These are phyloP conservation scores for Murraya paniculata DNA, from an alignment of 345 rosid genomes.

Conservation along the genomic window DNA sequence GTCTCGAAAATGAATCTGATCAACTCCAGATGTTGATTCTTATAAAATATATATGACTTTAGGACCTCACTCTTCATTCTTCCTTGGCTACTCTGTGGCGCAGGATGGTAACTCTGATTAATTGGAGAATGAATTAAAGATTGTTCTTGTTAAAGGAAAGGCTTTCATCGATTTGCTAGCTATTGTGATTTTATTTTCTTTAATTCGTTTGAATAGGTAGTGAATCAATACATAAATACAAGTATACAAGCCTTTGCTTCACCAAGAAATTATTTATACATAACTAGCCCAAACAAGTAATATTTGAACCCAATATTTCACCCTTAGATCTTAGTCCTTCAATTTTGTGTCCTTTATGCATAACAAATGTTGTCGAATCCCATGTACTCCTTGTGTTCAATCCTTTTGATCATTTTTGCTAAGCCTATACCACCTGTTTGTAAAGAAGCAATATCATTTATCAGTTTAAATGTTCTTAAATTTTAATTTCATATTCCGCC, in stretches of 20 bases:
- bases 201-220: neutral
- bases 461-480: neutral
- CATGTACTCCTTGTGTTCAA: conserved; percentile 35
- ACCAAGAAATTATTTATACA: neutral
- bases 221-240: neutral
- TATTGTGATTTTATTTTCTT: neutral
- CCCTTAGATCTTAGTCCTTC: neutral
- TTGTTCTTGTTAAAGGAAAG: too few species aligned
- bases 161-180: too few species aligned
- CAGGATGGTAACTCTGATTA: too few species aligned
- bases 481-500: neutral
- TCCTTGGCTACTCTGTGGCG: too few species aligned
- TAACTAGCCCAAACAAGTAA: neutral
- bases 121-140: too few species aligned
- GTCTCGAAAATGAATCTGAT: too few species aligned
- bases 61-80: too few species aligned
- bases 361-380: conserved; percentile 40
- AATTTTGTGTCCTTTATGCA: too few species aligned
- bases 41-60: too few species aligned
- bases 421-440: conserved; percentile 40
- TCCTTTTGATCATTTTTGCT: conserved; percentile 24
- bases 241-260: neutral
- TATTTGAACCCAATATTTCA: neutral
- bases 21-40: too few species aligned
- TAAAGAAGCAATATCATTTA: neutral